Base-by-base conservation (phyloP, 345 rosid species). In the Cardamine resedifolia region DNA sequence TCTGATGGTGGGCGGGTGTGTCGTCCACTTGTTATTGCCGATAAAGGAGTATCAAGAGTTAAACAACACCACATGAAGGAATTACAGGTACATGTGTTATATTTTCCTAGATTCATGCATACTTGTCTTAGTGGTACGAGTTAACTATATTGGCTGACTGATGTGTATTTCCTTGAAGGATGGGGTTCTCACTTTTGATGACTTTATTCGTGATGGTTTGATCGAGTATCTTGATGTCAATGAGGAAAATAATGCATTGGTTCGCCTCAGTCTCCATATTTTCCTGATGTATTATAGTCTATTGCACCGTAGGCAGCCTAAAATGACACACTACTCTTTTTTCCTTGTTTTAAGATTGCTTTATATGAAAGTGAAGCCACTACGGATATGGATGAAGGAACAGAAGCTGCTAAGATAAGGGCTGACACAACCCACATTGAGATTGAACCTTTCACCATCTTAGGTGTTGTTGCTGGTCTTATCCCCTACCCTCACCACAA, bases 1-100 rank as follows among this genome's bases (percentile, higher is more conserved):
- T 91, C 98, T 70, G 98, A 94, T 88, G 97, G 95, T 67, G 98
- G 98, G 62, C 90, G 98, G 70, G 98, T 94, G 77, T 91, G 97
- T 82, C 95, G 97, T 74, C 98, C 98, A 15, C 89, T 94, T 60
- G 98, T 94, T 76, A 88, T 94, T 74, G 97, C 96, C 39, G 96
- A 94, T 84, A 85, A 85, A 78, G 98, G 98, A 58, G 68, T 85
- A 76, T 88, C 98, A 73, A 87, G 97, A 81, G 83, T 94, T 66
- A 94, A 91, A 77, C 85, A 81, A 26, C 84, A 91, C 76, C 97
- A 94, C 81, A 94, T 94, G 96, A 85, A 86, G 81, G 97, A 91
- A 78, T 75, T 94, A 79, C 50, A 59, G 90, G 98, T 94, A 77
- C 73, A 80, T 74, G 59, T 78, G 21, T 47, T 72, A 14, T 26